Conservation (phyloP, 148 eudicot species). For the Euryodendron excelsum region DNA sequence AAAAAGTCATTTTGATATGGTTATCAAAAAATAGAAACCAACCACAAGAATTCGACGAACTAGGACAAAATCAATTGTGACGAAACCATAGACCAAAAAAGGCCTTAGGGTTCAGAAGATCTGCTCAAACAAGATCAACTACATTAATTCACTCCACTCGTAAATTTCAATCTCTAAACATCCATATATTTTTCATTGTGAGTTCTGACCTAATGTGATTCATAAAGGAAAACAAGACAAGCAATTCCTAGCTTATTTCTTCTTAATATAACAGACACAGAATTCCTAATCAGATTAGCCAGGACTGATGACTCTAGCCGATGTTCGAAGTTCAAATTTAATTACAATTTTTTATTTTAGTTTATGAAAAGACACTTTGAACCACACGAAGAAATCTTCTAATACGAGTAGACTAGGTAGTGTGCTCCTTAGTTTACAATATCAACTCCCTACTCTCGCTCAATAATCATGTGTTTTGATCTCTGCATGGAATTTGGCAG, state of each 20-base stretch:
- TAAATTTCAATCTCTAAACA: not conserved
- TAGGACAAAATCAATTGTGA: too few species aligned
- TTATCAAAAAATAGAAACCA: not conserved
- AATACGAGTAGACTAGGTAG: not conserved
- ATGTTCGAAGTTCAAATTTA: not conserved
- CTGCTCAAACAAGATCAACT: constrained; percentile 3
- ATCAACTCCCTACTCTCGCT: not conserved
- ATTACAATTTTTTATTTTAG: not conserved
- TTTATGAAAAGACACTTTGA: not conserved
- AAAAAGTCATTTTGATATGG: not conserved
- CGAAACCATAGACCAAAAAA: too few species aligned
- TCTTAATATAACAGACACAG: not conserved
- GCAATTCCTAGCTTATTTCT: not conserved
- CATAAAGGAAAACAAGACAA: too few species aligned
- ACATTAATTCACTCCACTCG: not conserved
- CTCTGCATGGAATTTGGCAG: too few species aligned
- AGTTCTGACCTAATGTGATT: too few species aligned
- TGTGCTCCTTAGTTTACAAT: not conserved
- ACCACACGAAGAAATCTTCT: not conserved
- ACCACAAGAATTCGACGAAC: too few species aligned
- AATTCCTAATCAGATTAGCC: not conserved
- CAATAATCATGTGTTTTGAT: too few species aligned
- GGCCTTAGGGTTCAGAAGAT: not conserved
- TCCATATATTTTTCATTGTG: not conserved
- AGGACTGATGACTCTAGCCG: not conserved